Base-by-base conservation (phyloP, 2,329 filamentous ascomycete genomes). In the Paracorniculantispora psalliotae region DNA sequence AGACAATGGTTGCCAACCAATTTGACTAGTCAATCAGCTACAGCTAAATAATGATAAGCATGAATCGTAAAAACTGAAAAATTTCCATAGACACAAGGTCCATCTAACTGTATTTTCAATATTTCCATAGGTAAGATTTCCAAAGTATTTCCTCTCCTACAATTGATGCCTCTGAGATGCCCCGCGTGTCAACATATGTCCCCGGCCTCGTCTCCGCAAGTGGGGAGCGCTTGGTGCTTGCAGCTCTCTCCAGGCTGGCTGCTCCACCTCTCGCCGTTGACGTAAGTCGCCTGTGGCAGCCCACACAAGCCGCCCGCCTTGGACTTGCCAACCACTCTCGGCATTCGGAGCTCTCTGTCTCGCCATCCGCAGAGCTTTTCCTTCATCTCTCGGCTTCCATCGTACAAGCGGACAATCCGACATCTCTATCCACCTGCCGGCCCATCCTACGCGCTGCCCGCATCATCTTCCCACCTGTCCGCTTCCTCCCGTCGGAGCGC, bases 221-320 rank as follows among this genome's bases (percentile, higher is more conserved):
- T 53, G 37, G 37, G 37, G 25, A 41, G 33, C 4, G n/a, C 12
- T n/a, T 23, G 13, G 2, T n/a, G 48, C 33, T 37, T 37, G 33
- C 33, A 37, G 33, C 33, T 3, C 50, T 23, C 26, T 49, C 44
- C 23, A 41, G 33, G 37, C 51, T n/a, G 12, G 15, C 21, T 21
- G 33, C 33, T 49, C 54, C 54, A 48, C 54, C 25, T 48, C 54
- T n/a, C n/a, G n/a, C 44, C 54, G 54, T 57, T 57, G 54, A 57
- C 44, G 54, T 57, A 57, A 57, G 54, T 57, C 23, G 53, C 53
- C 12, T 39, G 30, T 46, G 30, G 43, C n/a, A 48, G 43, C 33
- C 17, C 54, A 48, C 43, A 23, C n/a, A n/a, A n/a, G n/a, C n/a
- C n/a, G n/a, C n/a, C n/a, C n/a, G 10, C 23, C 54, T 56, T 28